Evolutionary conservation across 139 green algal species (phyloP), one percentile per base, ranked within the genome.

Genomic region (Micractinium conductrix): DNA sequence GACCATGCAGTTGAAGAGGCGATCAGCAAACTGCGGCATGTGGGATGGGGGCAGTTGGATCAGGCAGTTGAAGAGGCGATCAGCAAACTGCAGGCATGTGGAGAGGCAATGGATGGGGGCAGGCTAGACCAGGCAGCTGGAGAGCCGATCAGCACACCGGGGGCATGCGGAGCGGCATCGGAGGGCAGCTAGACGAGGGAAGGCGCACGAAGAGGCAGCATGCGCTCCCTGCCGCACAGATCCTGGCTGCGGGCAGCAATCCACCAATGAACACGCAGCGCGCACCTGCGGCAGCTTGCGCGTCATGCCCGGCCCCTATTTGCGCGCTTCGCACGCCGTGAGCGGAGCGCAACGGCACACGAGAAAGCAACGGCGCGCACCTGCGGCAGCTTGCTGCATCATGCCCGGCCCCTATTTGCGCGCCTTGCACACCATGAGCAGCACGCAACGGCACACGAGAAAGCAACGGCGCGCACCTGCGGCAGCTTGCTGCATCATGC

Each of bases 401-500:
- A 99, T 98, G 74, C 96, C 96, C 9, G 95, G 93, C 33, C 94
- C 94, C 80, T 96, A 92, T 40, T 99, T 96, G 35, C 97, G 87
- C 43, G 94, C 94, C 90, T 99, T 97, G 43, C 92, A 95, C 80
- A 99, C 90, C 38, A 96, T 98, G 37, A 99, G 92, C 81, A 99
- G 86, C 63, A n/a, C n/a, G n/a, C n/a, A n/a, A n/a, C n/a, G n/a
- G n/a, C n/a, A n/a, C n/a, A n/a, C n/a, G n/a, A n/a, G n/a, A n/a
- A n/a, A n/a, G n/a, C n/a, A n/a, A n/a, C n/a, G n/a, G n/a, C n/a
- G n/a, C n/a, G n/a, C 76, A 82, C 76, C 76, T 96, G 91, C 35
- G 96, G 97, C 69, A 98, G 92, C 89, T 96, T 96, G 88, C 95
- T n/a, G 92, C 94, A 99, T 96, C 95, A 99, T 98, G 74, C 96